Base-by-base conservation (phyloP, 208 protist species). In the Wallacemonas sp. region DNA sequence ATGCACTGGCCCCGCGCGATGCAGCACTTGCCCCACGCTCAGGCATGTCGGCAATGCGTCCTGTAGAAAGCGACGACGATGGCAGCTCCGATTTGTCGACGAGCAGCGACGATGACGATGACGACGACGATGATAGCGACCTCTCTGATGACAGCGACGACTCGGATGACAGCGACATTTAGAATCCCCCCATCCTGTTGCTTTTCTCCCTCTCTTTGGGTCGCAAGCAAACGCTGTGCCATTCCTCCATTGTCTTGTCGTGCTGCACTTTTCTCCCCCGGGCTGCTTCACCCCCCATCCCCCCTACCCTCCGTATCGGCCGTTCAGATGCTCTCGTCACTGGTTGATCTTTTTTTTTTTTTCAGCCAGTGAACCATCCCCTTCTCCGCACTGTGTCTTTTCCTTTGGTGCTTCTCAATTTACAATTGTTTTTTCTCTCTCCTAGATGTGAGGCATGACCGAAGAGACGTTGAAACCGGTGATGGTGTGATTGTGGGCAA, bases 101-200 rank as follows among this genome's bases (percentile, higher is more conserved):
- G 12, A 77, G 72, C 49, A 77, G 67, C 45, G 81, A 70, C 61
- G 72, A 69, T 18, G 80, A 85, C 41, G 70, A 46, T 61, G 61
- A 70, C 44, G 64, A 64, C 11, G 75, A 65, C n/a, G 72, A 77
- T 32, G 79, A 87, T 32, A 89, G 81, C 49, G 84, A 91, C 61
- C 78, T 83, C 46, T 87, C n/a, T n/a, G 72, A 69, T 18, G 80
- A 85, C 41, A 73, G 54, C 57, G 61, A 70, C 44, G 64, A 64
- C 11, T 78, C 69, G 23, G 72, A 77, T 32, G 79, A 87, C 39
- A 89, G 81, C 49, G 84, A 91, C 61, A 81, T 83, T 54, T 87
- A 89, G 59, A 62, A 29, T 20, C 25, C 39, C 52, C 50, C 52
- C 36, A 65, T 62, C 20, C 59, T 76, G 22, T 39, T 74, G 20